These are phyloP conservation scores for Cytospora piceicola DNA, from an alignment of 2,329 filamentous ascomycete genomes.

Conservation along the genomic window DNA sequence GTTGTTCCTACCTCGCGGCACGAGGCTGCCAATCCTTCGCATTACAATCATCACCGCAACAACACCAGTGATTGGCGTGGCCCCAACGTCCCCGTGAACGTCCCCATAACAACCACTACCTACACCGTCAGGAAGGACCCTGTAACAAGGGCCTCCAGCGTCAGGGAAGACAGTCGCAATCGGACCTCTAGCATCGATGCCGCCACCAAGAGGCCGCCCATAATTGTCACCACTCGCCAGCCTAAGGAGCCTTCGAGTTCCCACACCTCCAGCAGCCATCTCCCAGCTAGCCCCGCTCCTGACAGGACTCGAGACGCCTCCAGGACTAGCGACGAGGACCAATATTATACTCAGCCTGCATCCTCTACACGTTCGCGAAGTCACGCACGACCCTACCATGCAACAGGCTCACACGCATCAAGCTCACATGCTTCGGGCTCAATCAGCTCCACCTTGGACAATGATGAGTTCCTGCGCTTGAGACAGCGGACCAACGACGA, in stretches of 20 bases:
- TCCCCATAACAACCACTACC: constrained; percentile 55
- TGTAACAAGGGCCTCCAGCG: constrained; percentile 50
- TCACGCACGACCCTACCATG: constrained; percentile 37
- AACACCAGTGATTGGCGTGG: constrained; percentile 39
- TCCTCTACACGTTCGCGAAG: constrained; percentile 58
- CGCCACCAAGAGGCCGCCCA: constrained; percentile 50
- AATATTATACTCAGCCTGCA: constrained; percentile 62
- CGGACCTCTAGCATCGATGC: constrained; percentile 58
- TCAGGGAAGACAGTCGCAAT: constrained; percentile 52
- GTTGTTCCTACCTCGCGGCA: constrained; percentile 51
- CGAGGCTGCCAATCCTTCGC: constrained; percentile 30
- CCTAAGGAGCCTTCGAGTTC: constrained; percentile 46
- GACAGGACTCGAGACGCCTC: constrained; percentile 56
- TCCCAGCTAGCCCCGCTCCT: constrained; percentile 53
- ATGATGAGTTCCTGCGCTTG: constrained; percentile 55
- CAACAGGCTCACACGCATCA: constrained; percentile 15
- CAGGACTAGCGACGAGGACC: constrained; percentile 53
- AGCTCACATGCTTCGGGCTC: constrained; percentile 33
- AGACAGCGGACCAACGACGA: constrained; percentile 53
- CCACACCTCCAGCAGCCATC: constrained; percentile 43
- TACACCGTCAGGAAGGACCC: constrained; percentile 61
- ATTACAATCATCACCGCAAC: constrained; percentile 36
- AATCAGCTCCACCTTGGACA: constrained; percentile 55
- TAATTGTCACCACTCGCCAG: constrained; percentile 61
- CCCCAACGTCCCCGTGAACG: constrained; percentile 42